Base-by-base conservation (phyloP, 495 filamentous ascomycete genomes). In the Penicillium chermesinum region DNA sequence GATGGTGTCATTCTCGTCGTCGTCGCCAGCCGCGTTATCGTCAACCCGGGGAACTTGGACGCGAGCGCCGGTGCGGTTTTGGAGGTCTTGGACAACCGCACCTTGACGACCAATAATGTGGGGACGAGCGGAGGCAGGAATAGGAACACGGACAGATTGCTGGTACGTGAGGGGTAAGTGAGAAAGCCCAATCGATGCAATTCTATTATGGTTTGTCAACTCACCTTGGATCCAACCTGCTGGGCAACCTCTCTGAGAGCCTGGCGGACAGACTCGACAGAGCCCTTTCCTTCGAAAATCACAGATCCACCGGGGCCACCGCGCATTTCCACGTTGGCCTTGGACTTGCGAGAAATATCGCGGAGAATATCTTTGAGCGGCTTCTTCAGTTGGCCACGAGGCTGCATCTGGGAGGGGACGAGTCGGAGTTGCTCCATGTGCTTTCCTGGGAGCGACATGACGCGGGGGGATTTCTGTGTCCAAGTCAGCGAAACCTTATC, bases 81-180 rank as follows among this genome's bases (percentile, higher is more conserved):
- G 83, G 44, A 99, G 81, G 22, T 84, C 81, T 61, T 95, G 88
- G 57, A 99, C 88, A 33, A 84, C 90, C n/a, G 86, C 75, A 44
- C 94, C 94, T 63, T 85, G 81, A 43, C 85, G 87, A 59, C 93
- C 94, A 63, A 99, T 96, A 62, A 99, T 88, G 63, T 88, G 82
- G 12, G 88, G 77, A 39, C 88, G 82, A 4, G 88, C 80, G 25
- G 87, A 90, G 12, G 86, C 76, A 18, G 93, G 93, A 48, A 98
- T 84, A 2, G 87, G 76, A 19, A 96, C 76, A 49, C 79, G 82
- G 44, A 86, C 64, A 22, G 82, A 79, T 77, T 85, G 82, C 87
- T 91, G 56, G 48, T 44, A n/a, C n/a, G n/a, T n/a, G n/a, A n/a
- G n/a, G n/a, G 17, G 35, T 33, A 1, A 16, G 18, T 48, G 38